These are phyloP conservation scores for sunflower (Helianthus annuus) DNA, from an alignment of 129 eudicot genomes.

Conservation along the genomic window HanXRQr2.0-SUNRISE NC_035443.2:8800105-8800604, in stretches of 20 bases:
- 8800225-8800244: constrained; percentile 1
- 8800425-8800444: constrained; percentile 74
- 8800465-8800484: constrained; percentile 81
- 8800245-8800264: constrained; percentile 95
- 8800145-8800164: constrained; percentile 81
- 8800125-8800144: constrained; percentile 73
- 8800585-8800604: constrained; percentile 87
- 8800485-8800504: constrained; percentile 72
- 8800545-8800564: constrained; percentile 59
- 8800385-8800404: constrained; percentile 80
- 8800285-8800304: constrained; percentile 93
- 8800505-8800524: constrained; percentile 51
- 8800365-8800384: constrained; percentile 72
- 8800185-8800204: not conserved
- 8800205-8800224: not conserved
- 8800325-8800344: constrained; percentile 56
- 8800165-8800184: constrained; percentile 49
- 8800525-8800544: constrained; percentile 68
- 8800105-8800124: constrained; percentile 86
- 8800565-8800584: constrained; percentile 89
- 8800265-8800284: constrained; percentile 80
- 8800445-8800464: constrained; percentile 73
- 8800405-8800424: constrained; percentile 65
- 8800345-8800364: constrained; percentile 60
- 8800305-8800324: constrained; percentile 62